A percentile compares a stretch with the other conserved stretches of the same genome.
Conservation (phyloP, 129 eudicot species). For the Scalesia atractyloides region DNA sequence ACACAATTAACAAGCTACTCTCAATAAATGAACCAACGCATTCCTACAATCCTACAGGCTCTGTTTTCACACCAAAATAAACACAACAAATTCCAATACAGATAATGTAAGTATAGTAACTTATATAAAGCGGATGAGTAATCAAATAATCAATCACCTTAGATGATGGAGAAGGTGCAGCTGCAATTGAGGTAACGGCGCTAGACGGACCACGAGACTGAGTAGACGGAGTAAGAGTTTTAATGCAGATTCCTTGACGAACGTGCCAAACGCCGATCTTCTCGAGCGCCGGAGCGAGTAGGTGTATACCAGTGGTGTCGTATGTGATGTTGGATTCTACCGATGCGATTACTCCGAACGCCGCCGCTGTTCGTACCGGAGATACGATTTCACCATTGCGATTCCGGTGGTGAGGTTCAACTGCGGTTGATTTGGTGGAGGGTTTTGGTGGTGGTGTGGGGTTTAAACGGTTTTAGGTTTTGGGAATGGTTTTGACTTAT, state of each 20-base stretch:
- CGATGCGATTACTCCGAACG: constrained; percentile 81
- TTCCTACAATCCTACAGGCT: background rate
- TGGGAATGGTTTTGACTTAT: constrained; percentile 7
- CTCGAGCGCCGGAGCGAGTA: constrained; percentile 90
- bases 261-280: constrained; percentile 88
- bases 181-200: constrained; percentile 68
- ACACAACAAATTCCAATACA: background rate
- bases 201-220: constrained; percentile 62
- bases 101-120: background rate
- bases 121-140: background rate
- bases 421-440: constrained; percentile 4
- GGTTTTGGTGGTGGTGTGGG: constrained; percentile 28
- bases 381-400: constrained; percentile 89
- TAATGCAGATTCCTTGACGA: constrained; percentile 77
- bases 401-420: background rate
- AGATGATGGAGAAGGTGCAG: constrained; percentile 58
- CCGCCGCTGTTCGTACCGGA: constrained; percentile 73
- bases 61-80: background rate
- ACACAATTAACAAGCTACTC: background rate
- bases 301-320: constrained; percentile 79
- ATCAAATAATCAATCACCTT: constrained; percentile 47
- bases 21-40: background rate
- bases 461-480: constrained; percentile 37
- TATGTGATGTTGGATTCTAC: constrained; percentile 72
- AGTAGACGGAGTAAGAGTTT: constrained; percentile 59